phyloP scores from a whole-genome alignment of 1,284 basidiomycete species.

The Fomitopsis betulina region DNA sequence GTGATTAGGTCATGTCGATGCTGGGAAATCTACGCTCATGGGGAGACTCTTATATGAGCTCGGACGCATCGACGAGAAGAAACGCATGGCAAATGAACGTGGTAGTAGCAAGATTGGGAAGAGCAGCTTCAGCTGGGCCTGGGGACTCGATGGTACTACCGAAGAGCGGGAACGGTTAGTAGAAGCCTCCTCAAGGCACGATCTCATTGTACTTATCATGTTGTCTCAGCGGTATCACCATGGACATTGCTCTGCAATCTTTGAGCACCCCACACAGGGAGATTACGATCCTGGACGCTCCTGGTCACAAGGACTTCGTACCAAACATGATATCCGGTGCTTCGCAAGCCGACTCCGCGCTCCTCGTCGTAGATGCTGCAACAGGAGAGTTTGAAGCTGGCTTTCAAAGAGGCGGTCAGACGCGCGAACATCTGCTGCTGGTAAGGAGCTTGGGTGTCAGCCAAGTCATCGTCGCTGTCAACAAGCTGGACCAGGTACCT shows the following conservation, averaged over 20 bases:
- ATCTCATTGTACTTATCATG: background rate
- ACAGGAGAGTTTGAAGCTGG: constrained; percentile 95
- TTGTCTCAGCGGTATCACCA: constrained; percentile 82
- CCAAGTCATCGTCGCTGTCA: constrained; percentile 90
- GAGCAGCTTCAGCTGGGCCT: constrained; percentile 95
- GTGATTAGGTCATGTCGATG: constrained; percentile 90
- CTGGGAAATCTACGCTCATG: constrained; percentile 98
- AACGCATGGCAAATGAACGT: constrained; percentile 80
- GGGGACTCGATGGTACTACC: constrained; percentile 90
- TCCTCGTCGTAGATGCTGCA: constrained; percentile 92
- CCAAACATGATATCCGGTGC: constrained; percentile 99
- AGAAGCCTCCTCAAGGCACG: background rate
- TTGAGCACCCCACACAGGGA: constrained; percentile 75
- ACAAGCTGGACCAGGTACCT: constrained; percentile 88
- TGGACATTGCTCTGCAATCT: constrained; percentile 90
- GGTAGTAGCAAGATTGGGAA: constrained; percentile 92
- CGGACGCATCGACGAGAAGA: constrained; percentile 84
- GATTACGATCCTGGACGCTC: constrained; percentile 93
- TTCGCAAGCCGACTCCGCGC: constrained; percentile 92
- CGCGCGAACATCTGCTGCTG: constrained; percentile 92
- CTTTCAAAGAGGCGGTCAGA: constrained; percentile 93
- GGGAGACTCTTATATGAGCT: constrained; percentile 91
- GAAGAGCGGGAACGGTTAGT: constrained; percentile 89
- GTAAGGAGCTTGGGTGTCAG: constrained; percentile 93
- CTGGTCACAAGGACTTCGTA: constrained; percentile 96